Percentiles rank a stretch among this genome's conserved stretches.
Conservation (phyloP, 495 filamentous ascomycete genomes). For the Penicillium ochrochloron region DNA sequence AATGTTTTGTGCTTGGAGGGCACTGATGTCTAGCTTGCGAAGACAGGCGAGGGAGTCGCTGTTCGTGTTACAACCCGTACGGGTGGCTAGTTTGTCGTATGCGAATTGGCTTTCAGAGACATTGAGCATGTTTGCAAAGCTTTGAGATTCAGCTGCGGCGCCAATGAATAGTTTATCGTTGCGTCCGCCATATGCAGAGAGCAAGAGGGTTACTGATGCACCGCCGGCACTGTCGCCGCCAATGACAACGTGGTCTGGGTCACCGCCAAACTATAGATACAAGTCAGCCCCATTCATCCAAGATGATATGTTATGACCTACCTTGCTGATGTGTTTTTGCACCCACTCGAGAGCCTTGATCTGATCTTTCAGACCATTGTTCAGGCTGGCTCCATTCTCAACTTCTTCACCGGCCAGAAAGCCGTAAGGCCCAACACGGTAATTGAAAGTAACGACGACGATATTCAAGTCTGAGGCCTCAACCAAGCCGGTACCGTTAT, state of each 20-base stretch:
- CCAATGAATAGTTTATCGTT: constrained; percentile 64
- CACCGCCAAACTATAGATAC: constrained; percentile 65
- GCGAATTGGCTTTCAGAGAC: constrained; percentile 65
- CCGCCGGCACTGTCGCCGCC: constrained; percentile 76
- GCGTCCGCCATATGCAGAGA: constrained; percentile 64
- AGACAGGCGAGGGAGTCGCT: constrained; percentile 62
- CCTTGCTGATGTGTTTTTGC: constrained; percentile 62
- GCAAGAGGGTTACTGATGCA: constrained; percentile 66
- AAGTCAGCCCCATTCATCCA: constrained; percentile 12
- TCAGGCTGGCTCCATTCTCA: constrained; percentile 57
- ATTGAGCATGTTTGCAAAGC: constrained; percentile 64
- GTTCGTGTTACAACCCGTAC: constrained; percentile 55
- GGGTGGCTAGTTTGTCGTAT: constrained; percentile 63
- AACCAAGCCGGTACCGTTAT: constrained; percentile 66
- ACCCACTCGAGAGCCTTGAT: constrained; percentile 71
- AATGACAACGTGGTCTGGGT: constrained; percentile 72
- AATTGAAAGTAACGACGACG: constrained; percentile 77
- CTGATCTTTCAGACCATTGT: constrained; percentile 76
- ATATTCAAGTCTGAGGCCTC: constrained; percentile 61
- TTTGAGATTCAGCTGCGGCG: constrained; percentile 67
- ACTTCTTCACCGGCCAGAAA: constrained; percentile 70
- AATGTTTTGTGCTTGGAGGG: constrained; percentile 58
- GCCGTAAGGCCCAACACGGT: constrained; percentile 75
- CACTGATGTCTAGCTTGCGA: constrained; percentile 50
- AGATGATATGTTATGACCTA: constrained; percentile 21